These are phyloP conservation scores for Lasiodiplodia theobromae DNA, from an alignment of 2,329 filamentous ascomycete species.

Conservation along the genomic window DNA sequence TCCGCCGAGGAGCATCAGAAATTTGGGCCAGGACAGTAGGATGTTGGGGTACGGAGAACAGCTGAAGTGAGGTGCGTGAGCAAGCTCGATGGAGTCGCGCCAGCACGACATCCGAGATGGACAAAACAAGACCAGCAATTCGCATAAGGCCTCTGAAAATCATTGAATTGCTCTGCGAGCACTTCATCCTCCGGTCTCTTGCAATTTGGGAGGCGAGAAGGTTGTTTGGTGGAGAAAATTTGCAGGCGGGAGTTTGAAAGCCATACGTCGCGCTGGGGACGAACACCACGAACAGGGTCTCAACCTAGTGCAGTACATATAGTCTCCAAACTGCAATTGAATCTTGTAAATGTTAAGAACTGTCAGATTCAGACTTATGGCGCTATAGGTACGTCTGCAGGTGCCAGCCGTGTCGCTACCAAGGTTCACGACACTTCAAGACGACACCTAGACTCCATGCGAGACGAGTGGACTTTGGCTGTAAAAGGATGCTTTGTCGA, in stretches of 20 bases:
- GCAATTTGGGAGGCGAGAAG: not conserved
- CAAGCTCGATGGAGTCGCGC: not conserved
- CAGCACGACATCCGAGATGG: not conserved
- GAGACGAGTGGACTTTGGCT: not conserved
- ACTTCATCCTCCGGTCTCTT: not conserved
- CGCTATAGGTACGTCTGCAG: too few relatives aligned
- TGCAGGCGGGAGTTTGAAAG: not conserved
- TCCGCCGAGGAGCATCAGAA: not conserved
- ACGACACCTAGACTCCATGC: not conserved
- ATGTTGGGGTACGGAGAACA: slow-evolving; percentile 1
- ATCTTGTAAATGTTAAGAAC: too few relatives aligned
- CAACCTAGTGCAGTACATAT: not conserved
- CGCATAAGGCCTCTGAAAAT: not conserved
- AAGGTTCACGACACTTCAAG: not conserved
- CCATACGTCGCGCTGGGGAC: not conserved
- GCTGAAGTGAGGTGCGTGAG: not conserved
- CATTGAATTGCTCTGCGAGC: not conserved
- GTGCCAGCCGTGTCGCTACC: not conserved
- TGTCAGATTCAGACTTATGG: too few relatives aligned
- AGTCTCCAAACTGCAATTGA: too few relatives aligned
- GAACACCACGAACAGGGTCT: not conserved
- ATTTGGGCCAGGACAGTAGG: not conserved
- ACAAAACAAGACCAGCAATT: not conserved
- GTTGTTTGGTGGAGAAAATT: not conserved
- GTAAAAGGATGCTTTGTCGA: not conserved